Base-by-base conservation (phyloP, 345 rosid species). In the Heritiera fomes region DNA sequence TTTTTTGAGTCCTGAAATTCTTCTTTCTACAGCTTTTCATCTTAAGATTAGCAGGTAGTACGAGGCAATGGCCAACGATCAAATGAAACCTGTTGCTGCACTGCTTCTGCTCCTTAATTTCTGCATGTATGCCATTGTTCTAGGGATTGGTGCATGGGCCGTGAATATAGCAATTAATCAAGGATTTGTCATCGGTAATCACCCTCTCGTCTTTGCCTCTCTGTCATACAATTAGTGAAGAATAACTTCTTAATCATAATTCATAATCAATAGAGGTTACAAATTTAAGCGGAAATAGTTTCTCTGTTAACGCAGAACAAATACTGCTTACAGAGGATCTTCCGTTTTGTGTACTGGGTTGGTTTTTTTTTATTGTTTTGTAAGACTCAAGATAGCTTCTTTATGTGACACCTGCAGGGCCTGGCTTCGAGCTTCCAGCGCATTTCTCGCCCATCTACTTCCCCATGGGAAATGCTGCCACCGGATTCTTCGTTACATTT, bases 391-490 rank as follows among this genome's bases (percentile, higher is more conserved):
- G 30, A 13, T 34, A 47, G 40, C 5, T 18, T 32, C 45, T 67
- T 55, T 41, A 7, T 73, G 71, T 52, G 17, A 32, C 12, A 18
- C 59, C 77, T 87, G 43, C 88, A 95, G 98, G 96, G 49, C 87
- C 96, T 52, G 94, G 79, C 9, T 88, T 81, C 9, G 78, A 84
- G 12, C 97, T 95, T 52, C 98, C 99, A 0, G 94, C 92, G 0
- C 97, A 95, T 87, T 95, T 95, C 82, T 95, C 98, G 8, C 97
- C 99, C 0, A 89, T 95, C 75, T 83, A 86, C 81, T 95, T 93
- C 82, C 98, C 98, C 0, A 95, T 95, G 97, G 97, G 99, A 14
- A 95, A 95, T 67, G 94, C 94, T 13, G 99, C 99, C 11, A 95
- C 99, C 0, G 99, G 99, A 62, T 95, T 93, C 86, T 93, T 95